Evolutionary conservation across 805 yeast genomes (phyloP), one percentile per base, ranked within the genome.

Genomic region (Teunomyces funiuensis): DNA sequence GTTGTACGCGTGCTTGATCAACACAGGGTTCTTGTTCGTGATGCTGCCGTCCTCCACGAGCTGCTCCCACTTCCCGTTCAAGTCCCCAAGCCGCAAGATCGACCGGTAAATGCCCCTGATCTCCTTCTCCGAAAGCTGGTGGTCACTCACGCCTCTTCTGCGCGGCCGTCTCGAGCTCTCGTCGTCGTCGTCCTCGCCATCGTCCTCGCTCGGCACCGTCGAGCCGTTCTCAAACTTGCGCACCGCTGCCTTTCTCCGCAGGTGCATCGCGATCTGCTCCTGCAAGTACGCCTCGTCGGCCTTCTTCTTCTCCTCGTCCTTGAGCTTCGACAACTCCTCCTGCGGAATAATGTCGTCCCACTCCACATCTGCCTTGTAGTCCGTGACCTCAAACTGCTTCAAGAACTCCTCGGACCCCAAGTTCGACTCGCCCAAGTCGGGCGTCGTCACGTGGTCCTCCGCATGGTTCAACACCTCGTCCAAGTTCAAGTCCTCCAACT

Each of bases 301-400:
- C 39, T 85, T 77, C 60, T 82, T 84, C 72, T 85, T 83, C 60
- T 93, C 99, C 42, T 89, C 96, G 49, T 86, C 96, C 60, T 93
- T 93, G 53, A 93, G 74, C 60, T 85, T 88, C 45, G 81, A 76
- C 49, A 95, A 73, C 62, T 93, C 99, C 33, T 87, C 96, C 50
- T 88, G 90, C 0, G 99, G 99, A 55, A 93, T 93, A 53, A 93
- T 93, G 63, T 93, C 99, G 68, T 93, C 98, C 99, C 99, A 93
- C 49, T 89, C 95, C 46, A 91, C 89, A 62, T 91, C 97, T 0
- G 99, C 98, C 69, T 93, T 93, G 63, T 90, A 95, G 61, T 93
- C 99, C 0, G 99, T 93, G 40, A 93, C 99, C 65, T 93, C 99
- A 61, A 93, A 93, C 66, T 93, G 99, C 57, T 82, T 88, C 66